Conservation (phyloP, 495 filamentous ascomycete species). For the Bacidia rubella region DNA sequence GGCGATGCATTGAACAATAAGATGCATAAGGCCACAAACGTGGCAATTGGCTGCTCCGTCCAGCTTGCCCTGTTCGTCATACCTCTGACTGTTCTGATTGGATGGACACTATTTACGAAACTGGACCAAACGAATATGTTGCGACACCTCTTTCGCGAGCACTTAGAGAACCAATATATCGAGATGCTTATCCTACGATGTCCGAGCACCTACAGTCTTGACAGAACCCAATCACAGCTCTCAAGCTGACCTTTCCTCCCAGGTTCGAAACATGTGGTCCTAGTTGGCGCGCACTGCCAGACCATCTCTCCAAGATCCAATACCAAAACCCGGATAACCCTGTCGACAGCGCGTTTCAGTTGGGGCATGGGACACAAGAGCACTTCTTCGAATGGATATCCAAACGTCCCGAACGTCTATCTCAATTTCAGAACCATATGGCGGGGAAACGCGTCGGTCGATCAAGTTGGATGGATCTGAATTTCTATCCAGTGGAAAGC, state of each 20-base stretch:
- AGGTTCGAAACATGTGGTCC: conserved; percentile 17
- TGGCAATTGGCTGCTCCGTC: too few species aligned
- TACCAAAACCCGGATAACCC: conserved; percentile 21
- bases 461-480: conserved; percentile 33
- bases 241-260: not conserved
- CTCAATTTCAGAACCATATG: conserved; percentile 26
- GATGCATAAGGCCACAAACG: too few species aligned
- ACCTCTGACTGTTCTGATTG: too few species aligned
- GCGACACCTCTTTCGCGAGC: conserved; percentile 25
- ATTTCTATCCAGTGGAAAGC: conserved; percentile 34
- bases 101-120: conserved; percentile 28
- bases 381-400: conserved; percentile 22
- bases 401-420: conserved; percentile 12
- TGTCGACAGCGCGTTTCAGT: conserved; percentile 22
- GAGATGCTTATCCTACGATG: too few species aligned
- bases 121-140: conserved; percentile 23
- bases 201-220: conserved; percentile 8
- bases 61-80: too few species aligned
- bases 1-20: too few species aligned
- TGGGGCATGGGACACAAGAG: conserved; percentile 19
- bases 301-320: conserved; percentile 18
- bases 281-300: conserved; percentile 22
- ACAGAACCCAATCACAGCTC: not conserved
- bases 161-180: conserved; percentile 22
- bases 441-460: conserved; percentile 30